Base-by-base conservation (phyloP, 768 basidiomycete genomes). In the Sistotremastrum suecicum region DNA sequence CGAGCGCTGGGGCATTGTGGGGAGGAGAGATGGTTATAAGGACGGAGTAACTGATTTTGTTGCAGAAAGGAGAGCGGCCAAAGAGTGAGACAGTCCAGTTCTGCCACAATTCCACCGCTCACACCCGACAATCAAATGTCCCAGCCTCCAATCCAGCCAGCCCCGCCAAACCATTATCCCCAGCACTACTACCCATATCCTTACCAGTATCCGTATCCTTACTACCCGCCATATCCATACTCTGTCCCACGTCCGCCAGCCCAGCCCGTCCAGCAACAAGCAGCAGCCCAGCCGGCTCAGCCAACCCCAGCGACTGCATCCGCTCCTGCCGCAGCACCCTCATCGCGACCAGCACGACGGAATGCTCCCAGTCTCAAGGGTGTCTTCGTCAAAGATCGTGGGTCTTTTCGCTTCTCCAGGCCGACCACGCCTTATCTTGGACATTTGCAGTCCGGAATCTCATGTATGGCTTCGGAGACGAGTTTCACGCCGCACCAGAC, bases 381-480 rank as follows among this genome's bases (percentile, higher is more conserved):
- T 3, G 59, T 83, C 45, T 89, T 89, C 54, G 70, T 76, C 1
- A 87, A 85, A 74, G 85, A 89, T 64, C 61, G 85, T 86, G 56
- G 62, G 85, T 67, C 30, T 35, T 34, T 20, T 31, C 12, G 31
- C 9, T 10, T 44, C 39, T 12, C 46, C 28, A n/a, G 34, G 5
- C 33, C 10, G 30, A 32, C 8, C 36, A 20, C 28, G 37, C 31
- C 10, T 5, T 5, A 12, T 42, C 30, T 30, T 32, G 31, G 48
- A 52, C 46, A 40, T 47, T 46, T 44, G 8, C 53, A 88, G 88
- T 91, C 48, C 78, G 80, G 53, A 84, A 72, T 50, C 65, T 91
- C 43, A 89, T 90, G 88, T 92, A 89, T 56, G 89, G 86, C 31
- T 95, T 94, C 61, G 90, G 90, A 7, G 90, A 95, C 58, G 88